Percentiles rank a stretch among this genome's conserved stretches.
These are phyloP conservation scores for Penicillium digitatum DNA, from an alignment of 2,329 filamentous ascomycete genomes.

Conservation along the genomic window DNA sequence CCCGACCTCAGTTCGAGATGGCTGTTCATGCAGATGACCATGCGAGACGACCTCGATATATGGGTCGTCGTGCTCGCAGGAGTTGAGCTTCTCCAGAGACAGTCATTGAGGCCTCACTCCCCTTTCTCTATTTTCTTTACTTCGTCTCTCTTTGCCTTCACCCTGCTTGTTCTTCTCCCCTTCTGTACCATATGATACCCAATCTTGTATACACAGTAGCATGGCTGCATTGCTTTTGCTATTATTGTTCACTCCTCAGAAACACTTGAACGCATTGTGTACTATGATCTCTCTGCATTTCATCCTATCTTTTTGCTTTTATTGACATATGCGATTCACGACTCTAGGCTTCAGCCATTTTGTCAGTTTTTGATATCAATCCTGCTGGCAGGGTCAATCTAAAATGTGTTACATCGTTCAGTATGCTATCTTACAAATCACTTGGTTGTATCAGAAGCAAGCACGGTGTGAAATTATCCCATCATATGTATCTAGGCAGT, in stretches of 20 bases:
- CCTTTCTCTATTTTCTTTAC: background rate
- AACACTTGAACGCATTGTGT: too few relatives aligned
- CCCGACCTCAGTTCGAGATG: constrained; percentile 12
- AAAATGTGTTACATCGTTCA: background rate
- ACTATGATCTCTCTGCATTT: background rate
- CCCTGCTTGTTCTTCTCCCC: constrained; percentile 3
- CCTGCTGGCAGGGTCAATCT: background rate
- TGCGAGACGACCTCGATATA: constrained; percentile 29
- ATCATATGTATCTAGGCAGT: background rate
- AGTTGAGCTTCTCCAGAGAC: constrained; percentile 6
- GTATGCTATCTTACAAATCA: background rate
- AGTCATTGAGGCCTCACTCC: background rate
- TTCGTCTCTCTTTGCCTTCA: constrained; percentile 1
- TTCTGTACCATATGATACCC: constrained; percentile 17
- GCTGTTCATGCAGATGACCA: constrained; percentile 12
- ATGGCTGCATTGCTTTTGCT: background rate
- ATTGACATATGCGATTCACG: background rate
- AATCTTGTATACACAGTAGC: background rate
- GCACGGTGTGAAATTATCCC: background rate
- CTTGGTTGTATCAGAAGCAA: background rate
- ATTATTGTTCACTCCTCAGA: background rate
- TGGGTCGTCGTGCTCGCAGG: constrained; percentile 30
- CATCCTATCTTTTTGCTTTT: too few relatives aligned
- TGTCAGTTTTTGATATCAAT: background rate
- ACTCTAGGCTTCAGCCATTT: background rate